Percentiles rank a stretch among this genome's conserved stretches.
Conservation (phyloP, 495 filamentous ascomycete genomes). For the Hypoxylon crocopeplum region DNA sequence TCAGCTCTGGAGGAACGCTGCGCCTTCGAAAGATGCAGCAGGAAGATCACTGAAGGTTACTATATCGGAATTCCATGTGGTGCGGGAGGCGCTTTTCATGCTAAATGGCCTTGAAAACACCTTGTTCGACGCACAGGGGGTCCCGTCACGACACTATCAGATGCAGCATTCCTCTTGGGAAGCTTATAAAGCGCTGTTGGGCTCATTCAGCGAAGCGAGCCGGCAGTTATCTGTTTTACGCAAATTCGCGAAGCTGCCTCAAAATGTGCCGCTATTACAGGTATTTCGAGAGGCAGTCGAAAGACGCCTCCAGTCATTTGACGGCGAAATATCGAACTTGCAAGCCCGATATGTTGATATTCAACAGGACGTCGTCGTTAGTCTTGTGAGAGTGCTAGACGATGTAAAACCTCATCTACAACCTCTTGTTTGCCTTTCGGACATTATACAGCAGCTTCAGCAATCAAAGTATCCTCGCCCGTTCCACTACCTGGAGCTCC, state of each 20-base stretch:
- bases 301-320: constrained; percentile 52
- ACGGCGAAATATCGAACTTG: constrained; percentile 50
- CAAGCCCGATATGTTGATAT: constrained; percentile 54
- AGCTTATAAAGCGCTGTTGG: constrained; percentile 48
- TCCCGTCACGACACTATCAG: constrained; percentile 44
- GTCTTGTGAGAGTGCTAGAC: constrained; percentile 66
- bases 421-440: constrained; percentile 62
- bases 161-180: constrained; percentile 49
- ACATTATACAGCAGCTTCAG: constrained; percentile 51
- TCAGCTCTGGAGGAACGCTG: constrained; percentile 68
- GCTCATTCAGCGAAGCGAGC: constrained; percentile 49
- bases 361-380: constrained; percentile 55
- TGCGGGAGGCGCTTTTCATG: constrained; percentile 86
- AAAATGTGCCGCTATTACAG: constrained; percentile 56
- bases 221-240: constrained; percentile 49
- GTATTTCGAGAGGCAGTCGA: constrained; percentile 55
- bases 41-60: constrained; percentile 49
- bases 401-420: constrained; percentile 61
- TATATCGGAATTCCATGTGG: constrained; percentile 74
- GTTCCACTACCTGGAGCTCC: constrained; percentile 71
- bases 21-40: constrained; percentile 36
- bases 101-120: constrained; percentile 78
- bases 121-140: constrained; percentile 62
- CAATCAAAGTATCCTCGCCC: constrained; percentile 49
- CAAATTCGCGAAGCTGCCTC: constrained; percentile 35